phyloP scores from a whole-genome alignment of 73 alveolate species.

The Paramecium tetraurelia region DNA sequence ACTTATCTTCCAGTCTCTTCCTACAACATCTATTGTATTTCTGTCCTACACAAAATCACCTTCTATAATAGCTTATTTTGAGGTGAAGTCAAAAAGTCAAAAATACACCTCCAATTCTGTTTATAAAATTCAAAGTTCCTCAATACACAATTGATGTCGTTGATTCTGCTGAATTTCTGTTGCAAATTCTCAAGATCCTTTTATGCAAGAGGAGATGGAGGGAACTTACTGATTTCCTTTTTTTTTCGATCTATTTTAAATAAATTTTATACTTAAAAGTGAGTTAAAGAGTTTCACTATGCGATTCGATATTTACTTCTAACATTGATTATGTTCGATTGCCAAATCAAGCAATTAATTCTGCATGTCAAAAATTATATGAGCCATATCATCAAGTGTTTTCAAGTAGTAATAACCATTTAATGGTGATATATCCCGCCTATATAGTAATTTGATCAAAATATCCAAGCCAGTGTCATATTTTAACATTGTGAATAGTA shows the following conservation, averaged over 20 bases:
- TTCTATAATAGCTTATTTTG: neutral
- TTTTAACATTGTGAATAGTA: neutral
- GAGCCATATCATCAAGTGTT: neutral
- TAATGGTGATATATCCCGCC: conserved; percentile 23
- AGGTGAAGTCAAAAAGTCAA: neutral
- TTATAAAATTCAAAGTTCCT: neutral
- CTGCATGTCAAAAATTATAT: neutral
- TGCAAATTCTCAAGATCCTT: neutral
- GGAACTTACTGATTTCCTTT: neutral
- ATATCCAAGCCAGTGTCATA: neutral
- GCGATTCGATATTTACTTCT: neutral
- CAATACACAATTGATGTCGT: neutral
- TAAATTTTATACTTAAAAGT: neutral
- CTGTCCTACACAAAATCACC: neutral
- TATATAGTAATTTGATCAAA: neutral
- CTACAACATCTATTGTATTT: neutral
- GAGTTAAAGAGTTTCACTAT: neutral
- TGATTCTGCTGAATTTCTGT: neutral
- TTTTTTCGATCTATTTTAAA: neutral
- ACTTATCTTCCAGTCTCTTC: neutral
- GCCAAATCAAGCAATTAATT: neutral
- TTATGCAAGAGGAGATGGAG: neutral
- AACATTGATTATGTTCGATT: neutral
- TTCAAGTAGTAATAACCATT: neutral
- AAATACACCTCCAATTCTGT: neutral